Conservation (phyloP, 2,329 filamentous ascomycete species). For the Colletotrichum melonis region DNA sequence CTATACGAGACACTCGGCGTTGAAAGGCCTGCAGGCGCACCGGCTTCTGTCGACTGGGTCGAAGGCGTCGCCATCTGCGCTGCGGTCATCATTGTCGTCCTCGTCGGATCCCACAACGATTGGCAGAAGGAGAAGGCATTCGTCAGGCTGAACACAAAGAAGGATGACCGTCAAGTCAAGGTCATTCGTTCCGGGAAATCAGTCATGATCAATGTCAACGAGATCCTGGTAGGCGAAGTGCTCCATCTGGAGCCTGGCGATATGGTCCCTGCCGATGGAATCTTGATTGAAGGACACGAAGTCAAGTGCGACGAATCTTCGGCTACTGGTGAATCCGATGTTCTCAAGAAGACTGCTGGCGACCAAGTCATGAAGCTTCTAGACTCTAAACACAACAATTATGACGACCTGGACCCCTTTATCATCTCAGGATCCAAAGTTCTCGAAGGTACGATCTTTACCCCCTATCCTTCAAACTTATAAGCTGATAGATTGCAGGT, state of each 20-base stretch:
- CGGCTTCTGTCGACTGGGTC: slow-evolving; percentile 61
- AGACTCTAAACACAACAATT: slow-evolving; percentile 49
- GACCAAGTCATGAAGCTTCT: slow-evolving; percentile 64
- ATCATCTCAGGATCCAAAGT: slow-evolving; percentile 67
- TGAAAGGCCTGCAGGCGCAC: slow-evolving; percentile 46
- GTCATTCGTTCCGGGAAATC: slow-evolving; percentile 67
- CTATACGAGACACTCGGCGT: slow-evolving; percentile 66
- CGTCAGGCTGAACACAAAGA: slow-evolving; percentile 60
- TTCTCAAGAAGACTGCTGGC: slow-evolving; percentile 73
- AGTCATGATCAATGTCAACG: slow-evolving; percentile 65
- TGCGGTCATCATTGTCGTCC: slow-evolving; percentile 64
- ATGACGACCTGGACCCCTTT: slow-evolving; percentile 67
- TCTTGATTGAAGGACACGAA: slow-evolving; percentile 68
- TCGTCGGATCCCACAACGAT: slow-evolving; percentile 64
- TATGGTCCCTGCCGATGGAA: slow-evolving; percentile 76
- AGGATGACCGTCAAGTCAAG: slow-evolving; percentile 66
- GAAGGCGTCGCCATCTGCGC: slow-evolving; percentile 67
- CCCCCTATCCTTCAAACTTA: slow-evolving; percentile 41
- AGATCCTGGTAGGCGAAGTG: slow-evolving; percentile 70
- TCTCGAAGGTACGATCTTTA: slow-evolving; percentile 49
- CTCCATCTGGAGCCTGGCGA: slow-evolving; percentile 73
- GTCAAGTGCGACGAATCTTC: slow-evolving; percentile 78
- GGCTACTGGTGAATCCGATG: slow-evolving; percentile 78
- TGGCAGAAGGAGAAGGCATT: slow-evolving; percentile 68
- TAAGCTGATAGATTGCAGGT: neutral